Percentiles rank a stretch among this genome's conserved stretches.
These are phyloP conservation scores for Botrytis aclada DNA, from an alignment of 2,329 filamentous ascomycete species.

Conservation along the genomic window DNA sequence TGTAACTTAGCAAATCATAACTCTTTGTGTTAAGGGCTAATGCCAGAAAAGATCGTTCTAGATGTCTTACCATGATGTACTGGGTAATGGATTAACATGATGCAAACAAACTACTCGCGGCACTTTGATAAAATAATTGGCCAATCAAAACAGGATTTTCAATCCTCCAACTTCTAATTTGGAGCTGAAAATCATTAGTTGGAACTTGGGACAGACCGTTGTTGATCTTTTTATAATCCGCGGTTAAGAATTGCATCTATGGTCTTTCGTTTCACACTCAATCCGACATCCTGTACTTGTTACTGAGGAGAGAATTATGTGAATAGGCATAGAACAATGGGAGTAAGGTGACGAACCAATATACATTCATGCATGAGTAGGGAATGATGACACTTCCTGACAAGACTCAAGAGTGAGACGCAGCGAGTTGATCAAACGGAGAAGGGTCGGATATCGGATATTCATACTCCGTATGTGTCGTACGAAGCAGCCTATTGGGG, in stretches of 20 bases:
- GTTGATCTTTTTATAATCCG: not conserved
- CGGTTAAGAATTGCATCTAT: not conserved
- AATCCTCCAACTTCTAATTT: not conserved
- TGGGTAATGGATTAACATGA: not conserved
- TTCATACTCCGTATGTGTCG: not conserved
- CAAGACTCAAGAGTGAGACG: not conserved
- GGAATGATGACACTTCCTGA: not conserved
- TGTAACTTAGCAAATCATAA: conserved; percentile 4
- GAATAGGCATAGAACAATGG: not conserved
- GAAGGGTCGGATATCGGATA: not conserved
- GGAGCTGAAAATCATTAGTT: not conserved
- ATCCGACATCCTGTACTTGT: not conserved
- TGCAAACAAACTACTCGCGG: not conserved
- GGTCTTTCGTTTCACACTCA: not conserved
- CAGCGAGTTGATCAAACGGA: not conserved
- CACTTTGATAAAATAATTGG: not conserved
- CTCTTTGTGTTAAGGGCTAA: not conserved
- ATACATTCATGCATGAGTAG: not conserved
- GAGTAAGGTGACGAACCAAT: not conserved
- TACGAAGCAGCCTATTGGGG: not conserved
- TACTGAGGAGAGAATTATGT: not conserved
- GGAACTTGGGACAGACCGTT: not conserved
- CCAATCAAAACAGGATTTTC: not conserved
- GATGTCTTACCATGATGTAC: conserved; percentile 9
- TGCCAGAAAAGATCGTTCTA: conserved; percentile 8